phyloP scores from a whole-genome alignment of 139 green algal species.

The Deuterostichococcus epilithicus region DNA sequence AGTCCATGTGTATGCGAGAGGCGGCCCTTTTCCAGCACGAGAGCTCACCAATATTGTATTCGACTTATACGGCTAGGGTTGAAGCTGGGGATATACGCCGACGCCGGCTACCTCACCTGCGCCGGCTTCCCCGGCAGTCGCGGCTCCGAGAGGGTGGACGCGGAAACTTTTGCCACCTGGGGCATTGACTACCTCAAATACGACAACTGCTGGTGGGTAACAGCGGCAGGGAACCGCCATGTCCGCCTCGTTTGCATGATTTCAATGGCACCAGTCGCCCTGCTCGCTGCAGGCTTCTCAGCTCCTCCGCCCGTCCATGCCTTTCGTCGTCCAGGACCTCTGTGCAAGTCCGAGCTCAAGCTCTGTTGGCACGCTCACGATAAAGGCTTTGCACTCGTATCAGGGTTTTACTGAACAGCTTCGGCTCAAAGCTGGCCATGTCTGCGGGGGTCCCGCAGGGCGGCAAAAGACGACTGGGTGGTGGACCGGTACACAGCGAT shows the following conservation, averaged over 20 bases:
- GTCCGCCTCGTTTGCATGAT: no score
- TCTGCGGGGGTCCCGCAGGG: no score
- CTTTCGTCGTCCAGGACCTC: no score
- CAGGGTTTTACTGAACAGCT: no score
- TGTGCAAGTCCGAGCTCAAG: no score
- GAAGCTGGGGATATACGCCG: constrained; percentile 70
- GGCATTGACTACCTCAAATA: constrained; percentile 77
- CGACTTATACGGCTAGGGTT: constrained; percentile 29
- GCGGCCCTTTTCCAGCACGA: background rate
- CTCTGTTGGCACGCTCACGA: no score
- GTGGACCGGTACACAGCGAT: constrained; percentile 50
- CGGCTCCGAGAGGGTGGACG: constrained; percentile 64
- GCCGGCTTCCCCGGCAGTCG: constrained; percentile 57
- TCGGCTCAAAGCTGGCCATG: no score
- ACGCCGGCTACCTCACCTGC: constrained; percentile 61
- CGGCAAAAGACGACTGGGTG: constrained; percentile 10
- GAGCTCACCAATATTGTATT: background rate
- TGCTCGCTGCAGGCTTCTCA: no score
- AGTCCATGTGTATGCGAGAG: background rate
- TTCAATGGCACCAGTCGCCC: no score
- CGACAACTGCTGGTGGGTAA: constrained; percentile 46
- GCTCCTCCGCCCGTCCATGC: no score
- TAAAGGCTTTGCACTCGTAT: no score
- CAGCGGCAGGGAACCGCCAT: no score
- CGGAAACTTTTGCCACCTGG: constrained; percentile 62